phyloP scores from a whole-genome alignment of 2,329 filamentous ascomycete genomes.

The Piedraia hortae region DNA sequence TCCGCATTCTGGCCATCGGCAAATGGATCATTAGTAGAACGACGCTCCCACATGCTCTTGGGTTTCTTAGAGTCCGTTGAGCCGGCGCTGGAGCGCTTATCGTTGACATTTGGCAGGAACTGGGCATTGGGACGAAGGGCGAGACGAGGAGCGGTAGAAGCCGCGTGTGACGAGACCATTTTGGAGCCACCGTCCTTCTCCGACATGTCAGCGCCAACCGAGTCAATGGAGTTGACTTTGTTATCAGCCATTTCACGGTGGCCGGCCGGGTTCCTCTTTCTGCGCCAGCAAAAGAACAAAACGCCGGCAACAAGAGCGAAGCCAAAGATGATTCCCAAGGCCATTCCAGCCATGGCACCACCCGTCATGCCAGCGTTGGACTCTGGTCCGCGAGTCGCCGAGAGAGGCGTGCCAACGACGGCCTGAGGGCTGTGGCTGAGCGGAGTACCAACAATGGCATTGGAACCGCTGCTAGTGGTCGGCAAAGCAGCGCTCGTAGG shows the following conservation, averaged over 20 bases:
- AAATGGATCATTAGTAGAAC: conserved; percentile 13
- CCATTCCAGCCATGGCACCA: conserved; percentile 49
- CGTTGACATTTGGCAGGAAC: conserved; percentile 40
- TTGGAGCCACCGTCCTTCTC: conserved; percentile 7
- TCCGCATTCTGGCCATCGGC: too few relatives aligned
- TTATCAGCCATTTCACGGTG: conserved; percentile 16
- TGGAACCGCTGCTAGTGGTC: conserved; percentile 4
- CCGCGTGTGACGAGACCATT: conserved; percentile 16
- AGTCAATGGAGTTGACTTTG: conserved; percentile 13
- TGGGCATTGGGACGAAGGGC: conserved; percentile 66
- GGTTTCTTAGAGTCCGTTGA: conserved; percentile 8
- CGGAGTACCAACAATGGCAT: conserved; percentile 3
- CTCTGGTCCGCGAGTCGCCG: conserved; percentile 4
- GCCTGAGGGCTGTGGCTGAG: conserved; percentile 1
- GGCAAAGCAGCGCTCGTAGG: conserved; percentile 1
- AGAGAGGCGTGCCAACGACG: conserved; percentile 6
- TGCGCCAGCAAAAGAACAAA: conserved; percentile 43
- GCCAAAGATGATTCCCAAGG: conserved; percentile 49
- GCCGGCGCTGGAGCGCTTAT: conserved; percentile 15
- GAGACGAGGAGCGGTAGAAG: conserved; percentile 42
- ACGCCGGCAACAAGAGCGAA: conserved; percentile 38
- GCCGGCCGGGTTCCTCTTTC: conserved; percentile 34
- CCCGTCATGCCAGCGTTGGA: conserved; percentile 15
- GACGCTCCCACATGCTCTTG: conserved; percentile 16
- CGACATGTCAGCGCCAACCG: conserved; percentile 4